Base-by-base conservation (phyloP, 2,329 filamentous ascomycete genomes). In the Diplodia seriata region DNA sequence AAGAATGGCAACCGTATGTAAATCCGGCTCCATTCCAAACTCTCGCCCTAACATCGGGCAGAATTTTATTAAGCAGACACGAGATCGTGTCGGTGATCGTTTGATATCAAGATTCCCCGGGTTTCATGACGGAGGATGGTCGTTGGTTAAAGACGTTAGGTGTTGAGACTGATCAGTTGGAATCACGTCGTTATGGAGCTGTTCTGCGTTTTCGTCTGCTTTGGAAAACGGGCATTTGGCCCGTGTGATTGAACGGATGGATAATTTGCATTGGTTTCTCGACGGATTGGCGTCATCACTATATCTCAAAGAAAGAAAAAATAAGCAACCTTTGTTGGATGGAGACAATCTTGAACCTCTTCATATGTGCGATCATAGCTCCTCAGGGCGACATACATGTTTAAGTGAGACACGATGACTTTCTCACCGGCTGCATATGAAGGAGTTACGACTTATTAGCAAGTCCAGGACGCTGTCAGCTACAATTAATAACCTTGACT, bases 1-100 rank as follows among this genome's bases (percentile, higher is more conserved):
- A 95, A 95, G 87, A 86, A 77, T 61, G 77, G 59, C n/a, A 63
- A 36, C 59, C 43, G 43, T 51, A 36, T 38, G 59, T 63, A 31
- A 63, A 51, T 4, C 6, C n/a, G 43, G n/a, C 15, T 26, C 15
- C 1, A 26, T 20, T 63, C 31, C 23, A 33, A 14, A 4, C 5
- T 18, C 11, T n/a, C 8, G 8, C 18, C 31, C 40, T 62, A 49
- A 33, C 23, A n/a, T 33, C 23, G 8, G 14, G 29, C 47, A 62
- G 59, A 63, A 61, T n/a, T 23, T 23, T 56, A 56, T 38, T 61
- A 43, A 51, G n/a, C 43, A 8, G 7, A 20, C 43, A 47, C 11
- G n/a, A 11, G 5, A 47, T 20, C 43, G 20, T 47, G 43, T n/a
- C n/a, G n/a, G 20, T 47, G 43, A 47, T 47, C 43, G 8, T 47